phyloP scores from a whole-genome alignment of 1,139 yeast genomes.

The Pichia norvegensis region DNA sequence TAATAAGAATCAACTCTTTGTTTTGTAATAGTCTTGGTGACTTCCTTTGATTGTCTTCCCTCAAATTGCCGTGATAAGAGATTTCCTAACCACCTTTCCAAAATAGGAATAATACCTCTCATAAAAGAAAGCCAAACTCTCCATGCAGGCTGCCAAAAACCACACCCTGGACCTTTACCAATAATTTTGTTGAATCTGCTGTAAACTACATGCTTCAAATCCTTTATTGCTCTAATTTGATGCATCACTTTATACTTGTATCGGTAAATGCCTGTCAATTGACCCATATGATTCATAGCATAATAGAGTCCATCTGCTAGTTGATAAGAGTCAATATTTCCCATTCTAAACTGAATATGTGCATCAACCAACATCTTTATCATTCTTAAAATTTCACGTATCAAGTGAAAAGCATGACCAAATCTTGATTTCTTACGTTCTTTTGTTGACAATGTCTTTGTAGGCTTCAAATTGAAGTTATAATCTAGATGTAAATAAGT shows the following conservation, averaged over 20 bases:
- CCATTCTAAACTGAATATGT: constrained; percentile 84
- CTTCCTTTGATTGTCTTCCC: constrained; percentile 87
- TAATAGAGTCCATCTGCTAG: constrained; percentile 91
- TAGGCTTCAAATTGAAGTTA: constrained; percentile 92
- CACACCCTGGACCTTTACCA: constrained; percentile 98
- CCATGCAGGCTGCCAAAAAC: constrained; percentile 99
- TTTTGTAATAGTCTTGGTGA: constrained; percentile 89
- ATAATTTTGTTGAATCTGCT: constrained; percentile 69
- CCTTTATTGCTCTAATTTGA: constrained; percentile 93
- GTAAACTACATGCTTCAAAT: constrained; percentile 85
- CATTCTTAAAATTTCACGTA: constrained; percentile 78
- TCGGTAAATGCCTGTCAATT: constrained; percentile 90
- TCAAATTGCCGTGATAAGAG: constrained; percentile 88
- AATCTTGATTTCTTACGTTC: constrained; percentile 93
- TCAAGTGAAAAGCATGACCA: constrained; percentile 92
- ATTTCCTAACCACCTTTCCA: constrained; percentile 94
- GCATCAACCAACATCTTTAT: constrained; percentile 85
- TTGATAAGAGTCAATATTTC: constrained; percentile 88
- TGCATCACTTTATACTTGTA: constrained; percentile 98
- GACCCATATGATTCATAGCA: constrained; percentile 87
- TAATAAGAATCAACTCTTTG: constrained; percentile 94
- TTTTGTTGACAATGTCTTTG: constrained; percentile 91
- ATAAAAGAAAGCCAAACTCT: constrained; percentile 89
- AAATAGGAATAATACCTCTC: constrained; percentile 86
- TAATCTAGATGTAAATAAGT: constrained; percentile 91